Base-by-base conservation (phyloP, 192 early-diverging fungal species). In the Geosiphon pyriformis region DNA sequence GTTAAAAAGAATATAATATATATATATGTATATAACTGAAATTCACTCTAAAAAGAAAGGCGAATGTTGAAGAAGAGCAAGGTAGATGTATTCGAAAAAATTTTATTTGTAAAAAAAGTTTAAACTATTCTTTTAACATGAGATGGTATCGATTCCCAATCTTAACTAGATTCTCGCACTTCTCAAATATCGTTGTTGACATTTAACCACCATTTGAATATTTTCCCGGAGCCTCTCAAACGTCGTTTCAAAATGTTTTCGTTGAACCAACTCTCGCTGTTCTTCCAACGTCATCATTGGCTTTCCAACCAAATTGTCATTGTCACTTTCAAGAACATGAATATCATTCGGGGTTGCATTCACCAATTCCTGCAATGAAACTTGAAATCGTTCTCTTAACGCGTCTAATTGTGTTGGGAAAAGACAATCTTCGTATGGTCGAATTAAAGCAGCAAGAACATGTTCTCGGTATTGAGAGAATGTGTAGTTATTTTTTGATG, bases 331-430 rank as follows among this genome's bases (percentile, higher is more conserved):
- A 12, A 62, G 30, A 12, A 62, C 27, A 46, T 50, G 42, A 3
- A 48, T 10, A 31, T 62, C 46, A 17, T 31, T 1, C 10, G 60
- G 60, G 2, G 60, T 62, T 2, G 60, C 60, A 30, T 48, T 48
- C 1, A 62, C 60, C 26, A 62, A 17, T 49, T 62, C 60, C 46
- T 62, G 60, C 11, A 62, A 18, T 3, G 60, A 62, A 7, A 62
- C 47, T 62, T 62, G 42, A 27, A 62, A 62, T 12, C 60, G 26
- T 62, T 62, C 46, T 29, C 60, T 35, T 25, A 62, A 34, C 3
- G 47, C 47, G 17, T 48, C 37, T n/a, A 62, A 27, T 30, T 62
- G 60, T 20, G 60, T 49, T 4, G 60, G 60, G 26, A 62, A 62
- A 6, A 62, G n/a, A 8, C 60, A 46, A 20, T 20, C 26, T 48